Evolutionary conservation across 2,329 filamentous ascomycete genomes (phyloP).

Genomic region (Juglanconis juglandina): DNA sequence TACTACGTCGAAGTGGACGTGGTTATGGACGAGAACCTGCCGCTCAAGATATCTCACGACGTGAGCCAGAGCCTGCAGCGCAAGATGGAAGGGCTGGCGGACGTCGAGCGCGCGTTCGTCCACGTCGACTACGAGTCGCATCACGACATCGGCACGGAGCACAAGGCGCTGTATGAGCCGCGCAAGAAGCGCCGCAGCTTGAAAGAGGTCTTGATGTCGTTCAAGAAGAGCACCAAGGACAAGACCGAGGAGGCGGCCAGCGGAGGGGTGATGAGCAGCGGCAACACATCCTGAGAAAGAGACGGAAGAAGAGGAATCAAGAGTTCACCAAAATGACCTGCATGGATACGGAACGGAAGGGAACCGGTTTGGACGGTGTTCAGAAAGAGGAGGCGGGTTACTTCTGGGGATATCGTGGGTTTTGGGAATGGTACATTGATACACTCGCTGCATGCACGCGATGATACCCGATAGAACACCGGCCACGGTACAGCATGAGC

Average conservation of each 20-base stretch:
- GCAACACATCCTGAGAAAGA: too few relatives aligned
- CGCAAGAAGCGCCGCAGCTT: constrained; percentile 29
- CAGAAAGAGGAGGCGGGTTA: not conserved
- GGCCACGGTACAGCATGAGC: not conserved
- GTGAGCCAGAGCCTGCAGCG: constrained; percentile 58
- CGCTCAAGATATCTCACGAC: constrained; percentile 56
- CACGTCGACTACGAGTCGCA: constrained; percentile 43
- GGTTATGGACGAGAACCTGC: constrained; percentile 54
- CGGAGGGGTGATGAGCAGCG: not conserved
- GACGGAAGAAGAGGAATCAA: not conserved
- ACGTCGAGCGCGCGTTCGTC: constrained; percentile 44
- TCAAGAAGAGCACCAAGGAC: constrained; percentile 24
- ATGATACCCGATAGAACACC: not conserved
- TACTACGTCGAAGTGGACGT: constrained; percentile 63
- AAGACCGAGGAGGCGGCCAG: not conserved
- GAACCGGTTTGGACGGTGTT: not conserved
- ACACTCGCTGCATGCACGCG: not conserved
- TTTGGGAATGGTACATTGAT: not conserved
- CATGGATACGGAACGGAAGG: not conserved
- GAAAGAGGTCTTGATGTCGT: constrained; percentile 33
- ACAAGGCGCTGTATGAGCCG: constrained; percentile 40
- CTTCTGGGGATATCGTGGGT: not conserved
- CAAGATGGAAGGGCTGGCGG: constrained; percentile 51
- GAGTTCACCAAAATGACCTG: not conserved
- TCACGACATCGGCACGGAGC: constrained; percentile 38